Evolutionary conservation across 2,329 filamentous ascomycete species (phyloP).

Genomic region (Venturia nashicola): DNA sequence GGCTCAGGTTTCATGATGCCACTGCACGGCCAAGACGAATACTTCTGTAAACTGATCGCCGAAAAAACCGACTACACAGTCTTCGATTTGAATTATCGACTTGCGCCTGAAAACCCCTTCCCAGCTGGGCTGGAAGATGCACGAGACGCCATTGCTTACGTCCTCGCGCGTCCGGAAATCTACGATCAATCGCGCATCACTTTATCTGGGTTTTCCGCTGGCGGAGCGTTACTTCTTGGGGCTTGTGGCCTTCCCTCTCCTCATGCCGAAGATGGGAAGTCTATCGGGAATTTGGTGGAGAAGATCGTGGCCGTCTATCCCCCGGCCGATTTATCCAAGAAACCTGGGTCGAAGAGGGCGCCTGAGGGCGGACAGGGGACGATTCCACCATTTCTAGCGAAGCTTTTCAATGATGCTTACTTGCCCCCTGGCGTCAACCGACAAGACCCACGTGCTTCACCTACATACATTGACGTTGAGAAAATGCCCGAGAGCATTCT

Average conservation of each 20-base stretch:
- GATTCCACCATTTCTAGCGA: slow-evolving; percentile 14
- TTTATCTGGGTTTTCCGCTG: slow-evolving; percentile 29
- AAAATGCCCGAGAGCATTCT: slow-evolving; percentile 18
- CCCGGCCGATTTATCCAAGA: slow-evolving; percentile 20
- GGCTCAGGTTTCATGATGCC: slow-evolving; percentile 23
- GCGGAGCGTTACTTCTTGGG: slow-evolving; percentile 25
- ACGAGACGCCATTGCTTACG: slow-evolving; percentile 10
- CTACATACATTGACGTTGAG: slow-evolving; percentile 17
- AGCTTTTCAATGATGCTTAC: slow-evolving; percentile 25
- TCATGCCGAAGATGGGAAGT: slow-evolving; percentile 11
- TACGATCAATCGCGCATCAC: slow-evolving; percentile 21
- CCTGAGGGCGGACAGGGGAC: slow-evolving; percentile 15
- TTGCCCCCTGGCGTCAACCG: slow-evolving; percentile 16
- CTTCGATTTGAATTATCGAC: slow-evolving; percentile 3
- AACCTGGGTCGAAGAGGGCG: slow-evolving; percentile 19
- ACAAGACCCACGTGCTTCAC: slow-evolving; percentile 24
- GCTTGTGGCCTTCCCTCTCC: slow-evolving; percentile 16
- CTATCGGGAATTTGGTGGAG: slow-evolving; percentile 10
- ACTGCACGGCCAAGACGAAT: slow-evolving; percentile 27
- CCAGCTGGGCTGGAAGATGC: background rate
- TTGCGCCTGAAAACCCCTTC: slow-evolving; percentile 3
- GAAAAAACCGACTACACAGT: slow-evolving; percentile 13
- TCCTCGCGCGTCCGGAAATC: slow-evolving; percentile 17
- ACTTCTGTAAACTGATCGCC: slow-evolving; percentile 25
- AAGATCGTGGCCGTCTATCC: slow-evolving; percentile 22